These are phyloP conservation scores for Plasmodium knowlesi DNA, from an alignment of 169 alveolate species.

Conservation along the genomic window DNA sequence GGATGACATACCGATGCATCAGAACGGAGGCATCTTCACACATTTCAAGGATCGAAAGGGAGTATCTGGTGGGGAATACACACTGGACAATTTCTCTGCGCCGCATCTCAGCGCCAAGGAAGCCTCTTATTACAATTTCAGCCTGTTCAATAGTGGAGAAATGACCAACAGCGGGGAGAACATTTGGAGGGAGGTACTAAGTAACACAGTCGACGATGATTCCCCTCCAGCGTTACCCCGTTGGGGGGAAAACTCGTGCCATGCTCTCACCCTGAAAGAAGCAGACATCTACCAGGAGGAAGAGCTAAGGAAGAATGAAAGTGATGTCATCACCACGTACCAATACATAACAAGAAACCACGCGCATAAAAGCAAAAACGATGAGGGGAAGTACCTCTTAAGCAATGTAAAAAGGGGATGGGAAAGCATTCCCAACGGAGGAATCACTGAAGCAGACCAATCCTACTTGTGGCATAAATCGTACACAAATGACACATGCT, in stretches of 20 bases:
- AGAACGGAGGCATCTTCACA: background rate
- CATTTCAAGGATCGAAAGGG: background rate
- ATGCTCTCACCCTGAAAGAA: background rate
- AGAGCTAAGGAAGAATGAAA: background rate
- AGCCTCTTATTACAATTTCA: background rate
- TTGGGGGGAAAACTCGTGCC: background rate
- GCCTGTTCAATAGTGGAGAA: background rate
- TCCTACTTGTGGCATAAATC: conserved; percentile 39
- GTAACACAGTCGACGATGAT: too few species aligned
- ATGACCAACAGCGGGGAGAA: background rate
- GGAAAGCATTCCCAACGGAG: background rate
- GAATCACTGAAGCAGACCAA: background rate
- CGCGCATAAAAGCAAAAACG: background rate
- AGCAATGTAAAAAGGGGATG: background rate
- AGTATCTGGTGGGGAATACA: background rate
- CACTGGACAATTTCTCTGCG: background rate
- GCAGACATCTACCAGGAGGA: conserved; percentile 34
- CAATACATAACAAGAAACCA: background rate
- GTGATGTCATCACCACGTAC: background rate
- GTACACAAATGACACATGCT: conserved; percentile 14
- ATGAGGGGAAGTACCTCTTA: background rate
- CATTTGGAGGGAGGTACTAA: too few species aligned
- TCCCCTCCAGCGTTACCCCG: background rate
- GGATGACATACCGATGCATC: background rate
- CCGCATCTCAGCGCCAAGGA: background rate